These are phyloP conservation scores for Nyssa sinensis DNA, from an alignment of 148 eudicot genomes.

Conservation along the genomic window DNA sequence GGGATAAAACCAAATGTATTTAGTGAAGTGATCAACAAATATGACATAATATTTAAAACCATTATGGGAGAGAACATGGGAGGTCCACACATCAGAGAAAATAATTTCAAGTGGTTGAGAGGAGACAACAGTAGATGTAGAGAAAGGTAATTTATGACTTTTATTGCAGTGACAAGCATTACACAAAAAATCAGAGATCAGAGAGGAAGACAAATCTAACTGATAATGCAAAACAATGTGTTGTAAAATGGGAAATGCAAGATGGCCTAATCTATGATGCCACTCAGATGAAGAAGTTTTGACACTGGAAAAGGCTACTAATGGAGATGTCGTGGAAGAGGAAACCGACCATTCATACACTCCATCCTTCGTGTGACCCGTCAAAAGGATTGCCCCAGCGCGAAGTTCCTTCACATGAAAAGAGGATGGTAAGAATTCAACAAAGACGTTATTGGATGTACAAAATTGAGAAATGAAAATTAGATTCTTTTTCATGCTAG, in stretches of 20 bases:
- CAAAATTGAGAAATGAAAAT: neutral
- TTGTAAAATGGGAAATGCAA: neutral
- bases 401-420: no score
- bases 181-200: neutral
- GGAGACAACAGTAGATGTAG: neutral
- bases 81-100: no score
- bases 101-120: neutral
- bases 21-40: no score
- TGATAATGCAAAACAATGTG: no score
- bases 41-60: no score
- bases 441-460: no score
- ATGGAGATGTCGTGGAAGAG: neutral
- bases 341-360: neutral
- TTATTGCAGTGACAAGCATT: slow-evolving; percentile 1
- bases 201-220: neutral
- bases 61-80: no score
- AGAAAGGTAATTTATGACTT: neutral
- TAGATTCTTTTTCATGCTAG: slow-evolving; percentile 5
- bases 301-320: neutral
- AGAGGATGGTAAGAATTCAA: no score
- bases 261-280: slow-evolving; percentile 8
- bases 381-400: no score
- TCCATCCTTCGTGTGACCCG: neutral
- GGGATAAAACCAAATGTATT: no score
- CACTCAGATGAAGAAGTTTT: neutral